Conservation (phyloP, 2,329 filamentous ascomycete species). For the Lasiodiplodia citricola region DNA sequence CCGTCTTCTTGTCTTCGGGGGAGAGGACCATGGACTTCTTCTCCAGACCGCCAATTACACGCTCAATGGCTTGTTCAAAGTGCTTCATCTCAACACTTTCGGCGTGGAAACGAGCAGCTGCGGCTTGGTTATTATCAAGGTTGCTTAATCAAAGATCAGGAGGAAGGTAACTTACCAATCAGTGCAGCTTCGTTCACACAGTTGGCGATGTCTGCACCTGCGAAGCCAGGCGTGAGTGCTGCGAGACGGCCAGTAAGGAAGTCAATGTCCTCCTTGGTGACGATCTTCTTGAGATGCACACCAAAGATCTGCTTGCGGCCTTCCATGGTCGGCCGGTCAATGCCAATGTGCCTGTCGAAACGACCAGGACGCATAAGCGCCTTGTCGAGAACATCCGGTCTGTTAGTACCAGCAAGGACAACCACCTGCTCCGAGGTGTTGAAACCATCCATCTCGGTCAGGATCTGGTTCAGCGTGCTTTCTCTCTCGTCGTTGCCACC, state of each 20-base stretch:
- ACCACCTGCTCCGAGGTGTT: conserved; percentile 97
- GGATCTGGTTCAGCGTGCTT: conserved; percentile 94
- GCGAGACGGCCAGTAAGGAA: conserved; percentile 86
- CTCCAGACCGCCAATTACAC: conserved; percentile 93
- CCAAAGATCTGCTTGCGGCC: conserved; percentile 95
- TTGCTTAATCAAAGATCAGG: neutral
- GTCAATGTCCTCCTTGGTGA: conserved; percentile 88
- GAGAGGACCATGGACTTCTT: conserved; percentile 95
- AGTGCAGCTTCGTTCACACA: conserved; percentile 97
- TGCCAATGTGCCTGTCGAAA: conserved; percentile 95
- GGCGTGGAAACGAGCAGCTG: conserved; percentile 83
- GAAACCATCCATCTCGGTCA: conserved; percentile 99
- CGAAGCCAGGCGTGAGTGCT: conserved; percentile 93
- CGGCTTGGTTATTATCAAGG: conserved; percentile 48
- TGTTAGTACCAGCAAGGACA: conserved; percentile 94
- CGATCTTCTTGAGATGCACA: conserved; percentile 93
- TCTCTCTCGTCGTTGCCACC: conserved; percentile 98
- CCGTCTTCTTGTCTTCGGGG: conserved; percentile 91
- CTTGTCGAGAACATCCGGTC: conserved; percentile 92
- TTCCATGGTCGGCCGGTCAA: conserved; percentile 95
- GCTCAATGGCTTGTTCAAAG: conserved; percentile 97
- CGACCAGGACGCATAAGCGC: conserved; percentile 95
- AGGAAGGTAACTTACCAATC: conserved; percentile 71
- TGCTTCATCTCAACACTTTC: conserved; percentile 83
- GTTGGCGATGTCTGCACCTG: conserved; percentile 97